phyloP scores from a whole-genome alignment of 108 stramenopile genomes.

The Aureococcus anophagefferens region DNA sequence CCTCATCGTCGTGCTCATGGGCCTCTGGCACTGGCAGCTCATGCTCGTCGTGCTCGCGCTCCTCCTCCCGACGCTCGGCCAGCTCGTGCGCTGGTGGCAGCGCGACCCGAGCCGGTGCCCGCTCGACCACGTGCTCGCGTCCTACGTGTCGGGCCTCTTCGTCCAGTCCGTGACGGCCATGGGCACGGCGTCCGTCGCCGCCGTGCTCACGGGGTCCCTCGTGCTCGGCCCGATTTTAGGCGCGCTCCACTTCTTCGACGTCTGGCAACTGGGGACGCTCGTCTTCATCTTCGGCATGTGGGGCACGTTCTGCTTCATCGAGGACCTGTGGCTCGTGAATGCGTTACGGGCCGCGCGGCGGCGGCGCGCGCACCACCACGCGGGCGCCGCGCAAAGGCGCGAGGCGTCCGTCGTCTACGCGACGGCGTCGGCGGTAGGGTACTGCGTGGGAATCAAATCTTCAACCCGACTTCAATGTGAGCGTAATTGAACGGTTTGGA shows the following conservation, averaged over 20 bases:
- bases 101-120: neutral
- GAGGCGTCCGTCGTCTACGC: neutral
- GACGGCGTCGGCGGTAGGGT: neutral
- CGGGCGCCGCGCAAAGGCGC: neutral
- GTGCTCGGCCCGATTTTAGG: neutral
- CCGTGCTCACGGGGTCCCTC: neutral
- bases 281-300: neutral
- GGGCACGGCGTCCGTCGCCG: neutral
- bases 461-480: no score
- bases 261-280: neutral
- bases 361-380: neutral
- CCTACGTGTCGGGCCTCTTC: neutral
- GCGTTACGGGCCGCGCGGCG: neutral
- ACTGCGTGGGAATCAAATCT: no score
- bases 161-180: neutral
- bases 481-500: no score
- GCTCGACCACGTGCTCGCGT: neutral
- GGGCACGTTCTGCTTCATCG: neutral
- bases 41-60: neutral
- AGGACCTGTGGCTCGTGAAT: neutral
- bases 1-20: neutral
- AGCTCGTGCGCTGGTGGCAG: neutral
- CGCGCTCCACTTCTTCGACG: neutral
- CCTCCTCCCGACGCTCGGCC: neutral
- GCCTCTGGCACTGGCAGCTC: neutral